A percentile compares a stretch with the other conserved stretches of the same genome.
Conservation (phyloP, 2,329 filamentous ascomycete genomes). For the Knufia fluminis region DNA sequence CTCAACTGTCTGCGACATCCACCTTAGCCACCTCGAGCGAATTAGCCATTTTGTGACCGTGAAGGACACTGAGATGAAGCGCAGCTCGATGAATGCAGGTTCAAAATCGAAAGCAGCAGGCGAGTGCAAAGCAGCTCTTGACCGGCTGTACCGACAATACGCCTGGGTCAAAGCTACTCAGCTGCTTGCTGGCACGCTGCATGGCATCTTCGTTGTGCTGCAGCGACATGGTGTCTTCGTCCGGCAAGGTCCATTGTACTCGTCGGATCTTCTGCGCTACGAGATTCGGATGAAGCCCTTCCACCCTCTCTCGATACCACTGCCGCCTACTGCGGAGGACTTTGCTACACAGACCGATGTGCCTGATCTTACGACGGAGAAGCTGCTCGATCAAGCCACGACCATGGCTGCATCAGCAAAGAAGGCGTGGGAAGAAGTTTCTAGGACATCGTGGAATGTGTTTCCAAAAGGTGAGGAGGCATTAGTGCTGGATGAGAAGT, state of each 20-base stretch:
- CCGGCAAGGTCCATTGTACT: constrained; percentile 49
- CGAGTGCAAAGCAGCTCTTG: constrained; percentile 29
- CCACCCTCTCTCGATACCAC: constrained; percentile 56
- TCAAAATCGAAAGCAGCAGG: constrained; percentile 12
- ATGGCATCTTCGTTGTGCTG: constrained; percentile 57
- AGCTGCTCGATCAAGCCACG: constrained; percentile 33
- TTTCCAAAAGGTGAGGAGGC: constrained; percentile 25
- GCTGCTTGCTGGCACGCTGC: constrained; percentile 43
- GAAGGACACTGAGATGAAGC: constrained; percentile 24
- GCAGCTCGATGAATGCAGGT: constrained; percentile 9
- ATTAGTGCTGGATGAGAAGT: constrained; percentile 50
- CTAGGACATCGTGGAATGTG: constrained; percentile 30
- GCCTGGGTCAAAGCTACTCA: constrained; percentile 57
- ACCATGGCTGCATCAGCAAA: constrained; percentile 32
- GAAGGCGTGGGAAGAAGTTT: constrained; percentile 35
- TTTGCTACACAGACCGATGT: constrained; percentile 42
- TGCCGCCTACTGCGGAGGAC: constrained; percentile 55
- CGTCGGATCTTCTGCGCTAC: constrained; percentile 59
- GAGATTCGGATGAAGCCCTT: constrained; percentile 85
- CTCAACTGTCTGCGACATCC: constrained; percentile 60
- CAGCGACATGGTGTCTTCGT: constrained; percentile 39
- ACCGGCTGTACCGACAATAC: constrained; percentile 47
- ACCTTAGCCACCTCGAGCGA: constrained; percentile 60
- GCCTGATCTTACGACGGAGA: constrained; percentile 34
- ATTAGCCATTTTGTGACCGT: constrained; percentile 56